phyloP scores from a whole-genome alignment of 2,329 filamentous ascomycete genomes.

The Aureobasidium sp. region DNA sequence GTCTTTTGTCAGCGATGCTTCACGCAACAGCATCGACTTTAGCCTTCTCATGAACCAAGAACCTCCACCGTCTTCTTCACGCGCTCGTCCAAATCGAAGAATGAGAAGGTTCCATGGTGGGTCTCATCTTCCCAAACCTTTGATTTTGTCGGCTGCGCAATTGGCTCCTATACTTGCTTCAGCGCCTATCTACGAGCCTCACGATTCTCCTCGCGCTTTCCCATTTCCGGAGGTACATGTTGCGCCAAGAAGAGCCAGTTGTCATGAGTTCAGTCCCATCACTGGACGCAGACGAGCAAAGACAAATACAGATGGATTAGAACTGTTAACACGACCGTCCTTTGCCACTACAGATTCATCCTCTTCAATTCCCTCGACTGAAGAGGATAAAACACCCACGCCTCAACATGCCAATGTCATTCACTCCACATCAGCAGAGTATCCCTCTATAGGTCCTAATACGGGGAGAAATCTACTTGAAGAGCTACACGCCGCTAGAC shows the following conservation, averaged over 20 bases:
- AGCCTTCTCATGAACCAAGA: neutral
- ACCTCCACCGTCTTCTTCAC: neutral
- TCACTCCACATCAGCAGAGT: slow-evolving; percentile 23
- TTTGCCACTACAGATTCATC: neutral
- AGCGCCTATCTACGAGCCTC: slow-evolving; percentile 31
- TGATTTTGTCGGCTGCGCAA: slow-evolving; percentile 38
- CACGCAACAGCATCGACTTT: slow-evolving; percentile 18
- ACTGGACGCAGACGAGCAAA: slow-evolving; percentile 26
- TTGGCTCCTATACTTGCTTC: slow-evolving; percentile 29
- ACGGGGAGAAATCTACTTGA: slow-evolving; percentile 38
- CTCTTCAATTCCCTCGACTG: neutral
- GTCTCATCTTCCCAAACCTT: slow-evolving; percentile 35
- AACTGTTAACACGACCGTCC: neutral
- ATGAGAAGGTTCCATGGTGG: slow-evolving; percentile 41
- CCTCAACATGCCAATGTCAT: neutral
- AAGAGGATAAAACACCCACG: slow-evolving; percentile 1
- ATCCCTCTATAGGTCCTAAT: slow-evolving; percentile 30
- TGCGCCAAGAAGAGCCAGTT: slow-evolving; percentile 2
- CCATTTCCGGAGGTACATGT: slow-evolving; percentile 23
- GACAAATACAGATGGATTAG: slow-evolving; percentile 23
- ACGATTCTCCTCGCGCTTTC: slow-evolving; percentile 25
- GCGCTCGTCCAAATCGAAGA: slow-evolving; percentile 26
- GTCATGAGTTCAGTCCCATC: slow-evolving; percentile 15
- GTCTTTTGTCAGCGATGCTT: slow-evolving; percentile 16
- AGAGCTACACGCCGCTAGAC: slow-evolving; percentile 32